phyloP scores from a whole-genome alignment of 1,284 basidiomycete species.

The Neonothopanus nambi region DNA sequence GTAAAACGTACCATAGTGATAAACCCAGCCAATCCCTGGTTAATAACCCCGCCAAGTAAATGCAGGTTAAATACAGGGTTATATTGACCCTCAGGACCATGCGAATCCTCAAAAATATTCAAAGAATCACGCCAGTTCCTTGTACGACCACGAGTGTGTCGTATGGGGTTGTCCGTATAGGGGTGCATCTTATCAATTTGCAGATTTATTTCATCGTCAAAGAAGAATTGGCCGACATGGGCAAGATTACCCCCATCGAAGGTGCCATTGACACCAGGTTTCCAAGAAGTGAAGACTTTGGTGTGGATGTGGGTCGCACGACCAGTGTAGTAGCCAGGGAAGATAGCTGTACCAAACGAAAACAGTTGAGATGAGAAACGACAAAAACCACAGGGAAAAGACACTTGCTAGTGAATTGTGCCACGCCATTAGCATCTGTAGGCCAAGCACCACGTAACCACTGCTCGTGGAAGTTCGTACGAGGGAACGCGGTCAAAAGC shows the following conservation, averaged over 20 bases:
- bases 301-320: conserved; percentile 55
- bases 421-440: conserved; percentile 66
- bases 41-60: conserved; percentile 45
- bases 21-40: conserved; percentile 47
- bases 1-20: conserved; percentile 46
- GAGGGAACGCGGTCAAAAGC: conserved; percentile 41
- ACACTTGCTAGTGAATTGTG: conserved; percentile 54
- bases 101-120: conserved; percentile 50
- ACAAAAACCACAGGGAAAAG: neutral
- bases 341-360: conserved; percentile 54
- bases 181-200: conserved; percentile 52
- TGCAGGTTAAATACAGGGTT: conserved; percentile 50
- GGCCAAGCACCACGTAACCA: conserved; percentile 70
- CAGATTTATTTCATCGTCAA: conserved; percentile 58
- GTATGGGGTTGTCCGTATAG: conserved; percentile 47
- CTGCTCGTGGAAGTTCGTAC: conserved; percentile 41
- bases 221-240: conserved; percentile 67
- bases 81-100: conserved; percentile 46
- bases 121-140: conserved; percentile 50
- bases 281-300: conserved; percentile 46
- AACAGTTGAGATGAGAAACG: neutral
- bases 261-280: conserved; percentile 40
- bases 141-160: conserved; percentile 43
- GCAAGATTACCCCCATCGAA: conserved; percentile 37
- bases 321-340: conserved; percentile 65